Percentiles rank a stretch among this genome's conserved stretches.
phyloP scores from a whole-genome alignment of 2,329 filamentous ascomycete genomes.

The Aspergillus tanneri region DNA sequence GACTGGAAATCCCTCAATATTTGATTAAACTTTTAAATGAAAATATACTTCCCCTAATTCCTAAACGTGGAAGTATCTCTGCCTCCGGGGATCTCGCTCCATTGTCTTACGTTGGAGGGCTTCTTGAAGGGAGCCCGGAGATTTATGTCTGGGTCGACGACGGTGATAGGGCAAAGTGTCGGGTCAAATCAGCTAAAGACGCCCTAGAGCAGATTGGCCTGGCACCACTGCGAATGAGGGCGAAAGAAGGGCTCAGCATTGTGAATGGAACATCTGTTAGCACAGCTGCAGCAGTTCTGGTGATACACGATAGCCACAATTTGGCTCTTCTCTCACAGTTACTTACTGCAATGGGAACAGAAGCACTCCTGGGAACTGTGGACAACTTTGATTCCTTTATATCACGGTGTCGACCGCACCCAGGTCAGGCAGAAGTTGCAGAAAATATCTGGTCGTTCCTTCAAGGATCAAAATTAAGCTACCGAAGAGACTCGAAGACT shows the following conservation, averaged over 20 bases:
- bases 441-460: slow-evolving; percentile 54
- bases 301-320: slow-evolving; percentile 52
- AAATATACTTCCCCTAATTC: neutral
- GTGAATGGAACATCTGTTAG: slow-evolving; percentile 51
- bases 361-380: slow-evolving; percentile 56
- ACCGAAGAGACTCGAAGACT: neutral
- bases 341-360: slow-evolving; percentile 60
- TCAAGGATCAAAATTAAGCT: slow-evolving; percentile 43
- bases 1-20: neutral
- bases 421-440: slow-evolving; percentile 57
- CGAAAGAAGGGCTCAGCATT: slow-evolving; percentile 53
- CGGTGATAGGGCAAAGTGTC: neutral
- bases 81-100: slow-evolving; percentile 9
- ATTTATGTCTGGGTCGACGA: neutral
- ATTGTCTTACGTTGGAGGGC: slow-evolving; percentile 4
- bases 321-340: slow-evolving; percentile 56
- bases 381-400: slow-evolving; percentile 60
- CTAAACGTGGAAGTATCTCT: slow-evolving; percentile 4
- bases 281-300: slow-evolving; percentile 47
- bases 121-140: slow-evolving; percentile 6
- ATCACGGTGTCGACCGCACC: slow-evolving; percentile 56
- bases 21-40: neutral
- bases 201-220: slow-evolving; percentile 31
- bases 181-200: slow-evolving; percentile 5
- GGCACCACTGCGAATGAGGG: slow-evolving; percentile 35